Evolutionary conservation across 2,329 filamentous ascomycete species (phyloP).

Genomic region (Elsinoe australis): DNA sequence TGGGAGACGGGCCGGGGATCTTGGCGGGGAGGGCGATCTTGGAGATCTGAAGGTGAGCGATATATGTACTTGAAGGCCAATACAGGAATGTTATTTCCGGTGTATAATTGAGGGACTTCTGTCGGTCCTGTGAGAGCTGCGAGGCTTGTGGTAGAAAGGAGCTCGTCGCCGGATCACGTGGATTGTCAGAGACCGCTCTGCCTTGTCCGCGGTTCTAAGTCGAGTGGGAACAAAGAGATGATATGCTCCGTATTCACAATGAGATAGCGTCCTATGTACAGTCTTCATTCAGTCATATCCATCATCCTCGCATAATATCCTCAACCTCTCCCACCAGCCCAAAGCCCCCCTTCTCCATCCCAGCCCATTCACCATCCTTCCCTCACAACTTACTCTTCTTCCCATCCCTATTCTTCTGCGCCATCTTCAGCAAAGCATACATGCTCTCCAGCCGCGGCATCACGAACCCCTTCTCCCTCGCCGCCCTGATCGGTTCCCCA

Average conservation of each 20-base stretch:
- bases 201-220: too few species aligned
- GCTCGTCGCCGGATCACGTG: too few species aligned
- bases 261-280: too few species aligned
- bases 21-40: neutral
- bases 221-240: too few species aligned
- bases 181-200: too few species aligned
- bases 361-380: neutral
- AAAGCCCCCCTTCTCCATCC: neutral
- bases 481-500: slow-evolving; percentile 61
- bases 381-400: neutral
- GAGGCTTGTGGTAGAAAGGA: too few species aligned
- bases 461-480: slow-evolving; percentile 53
- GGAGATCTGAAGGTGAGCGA: neutral
- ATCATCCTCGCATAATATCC: neutral
- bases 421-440: slow-evolving; percentile 58
- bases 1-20: neutral
- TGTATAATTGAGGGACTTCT: neutral
- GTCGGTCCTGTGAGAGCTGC: too few species aligned
- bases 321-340: neutral
- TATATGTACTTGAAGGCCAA: too few species aligned
- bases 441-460: slow-evolving; percentile 60
- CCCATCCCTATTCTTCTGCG: slow-evolving; percentile 47
- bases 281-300: too few species aligned
- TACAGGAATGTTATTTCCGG: neutral
- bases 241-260: too few species aligned